These are phyloP conservation scores for Yamadazyma dushanensis DNA, from an alignment of 1,139 yeast species.

Conservation along the genomic window DNA sequence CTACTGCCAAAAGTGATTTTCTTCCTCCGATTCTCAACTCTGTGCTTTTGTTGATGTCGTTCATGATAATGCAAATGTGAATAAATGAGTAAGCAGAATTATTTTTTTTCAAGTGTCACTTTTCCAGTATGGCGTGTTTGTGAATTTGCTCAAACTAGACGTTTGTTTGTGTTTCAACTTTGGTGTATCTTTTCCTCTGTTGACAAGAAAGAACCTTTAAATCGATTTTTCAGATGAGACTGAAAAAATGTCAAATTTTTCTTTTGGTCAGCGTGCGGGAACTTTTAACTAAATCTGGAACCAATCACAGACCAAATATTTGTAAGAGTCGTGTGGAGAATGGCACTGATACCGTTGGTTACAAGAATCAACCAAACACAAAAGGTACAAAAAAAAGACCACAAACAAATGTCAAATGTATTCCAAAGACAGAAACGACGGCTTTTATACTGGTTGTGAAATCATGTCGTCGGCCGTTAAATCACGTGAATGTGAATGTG, in stretches of 20 bases:
- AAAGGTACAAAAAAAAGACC: no score
- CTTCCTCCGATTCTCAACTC: constrained; percentile 77
- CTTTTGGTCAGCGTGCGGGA: background rate
- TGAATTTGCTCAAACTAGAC: no score
- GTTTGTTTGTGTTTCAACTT: background rate
- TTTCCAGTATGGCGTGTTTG: constrained; percentile 1
- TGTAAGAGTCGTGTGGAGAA: constrained; percentile 6
- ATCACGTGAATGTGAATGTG: no score
- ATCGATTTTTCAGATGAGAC: constrained; percentile 6
- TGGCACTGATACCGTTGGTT: background rate
- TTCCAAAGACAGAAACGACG: background rate
- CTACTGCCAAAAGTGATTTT: constrained; percentile 81
- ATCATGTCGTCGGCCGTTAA: no score
- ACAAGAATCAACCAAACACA: no score
- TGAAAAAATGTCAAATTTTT: constrained; percentile 2
- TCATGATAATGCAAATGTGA: constrained; percentile 3
- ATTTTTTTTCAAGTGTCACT: no score
- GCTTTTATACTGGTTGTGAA: no score
- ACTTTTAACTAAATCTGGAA: background rate
- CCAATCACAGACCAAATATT: constrained; percentile 2
- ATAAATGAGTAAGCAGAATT: no score
- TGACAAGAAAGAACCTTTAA: background rate
- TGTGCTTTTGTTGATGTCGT: constrained; percentile 5
- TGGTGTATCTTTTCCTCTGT: background rate
- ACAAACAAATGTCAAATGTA: background rate